Percentiles rank a stretch among this genome's conserved stretches.
Conservation (phyloP, 257 asterid genomes). For the Sherardia arvensis region DNA sequence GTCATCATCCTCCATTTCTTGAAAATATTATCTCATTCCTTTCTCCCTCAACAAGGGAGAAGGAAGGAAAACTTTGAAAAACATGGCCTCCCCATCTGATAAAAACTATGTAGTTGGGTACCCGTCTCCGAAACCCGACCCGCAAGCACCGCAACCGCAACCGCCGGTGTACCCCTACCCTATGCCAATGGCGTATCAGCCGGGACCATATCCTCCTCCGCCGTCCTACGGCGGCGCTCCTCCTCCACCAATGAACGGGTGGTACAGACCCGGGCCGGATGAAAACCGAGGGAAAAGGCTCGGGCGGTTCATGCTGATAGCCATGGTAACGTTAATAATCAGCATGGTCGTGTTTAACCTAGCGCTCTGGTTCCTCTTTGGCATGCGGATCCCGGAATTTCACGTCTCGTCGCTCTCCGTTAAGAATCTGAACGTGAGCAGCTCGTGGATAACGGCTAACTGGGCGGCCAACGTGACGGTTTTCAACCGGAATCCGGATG, state of each 20-base stretch:
- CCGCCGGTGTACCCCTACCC: constrained; percentile 11
- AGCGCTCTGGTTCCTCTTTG: constrained; percentile 44
- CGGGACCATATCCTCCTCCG: constrained; percentile 3
- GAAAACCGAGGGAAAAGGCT: constrained; percentile 10
- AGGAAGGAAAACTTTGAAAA: background rate
- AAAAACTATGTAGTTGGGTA: constrained; percentile 24
- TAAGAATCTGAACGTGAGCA: constrained; percentile 21
- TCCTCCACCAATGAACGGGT: constrained; percentile 4
- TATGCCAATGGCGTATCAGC: background rate
- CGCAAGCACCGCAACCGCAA: background rate
- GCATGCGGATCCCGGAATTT: constrained; percentile 35
- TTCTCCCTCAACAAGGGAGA: background rate
- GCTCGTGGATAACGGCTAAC: constrained; percentile 3
- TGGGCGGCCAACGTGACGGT: constrained; percentile 27
- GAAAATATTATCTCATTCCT: background rate
- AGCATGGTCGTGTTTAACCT: constrained; percentile 35
- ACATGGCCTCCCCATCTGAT: constrained; percentile 23
- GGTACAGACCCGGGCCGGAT: constrained; percentile 16
- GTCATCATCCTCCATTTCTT: background rate
- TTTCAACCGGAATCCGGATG: constrained; percentile 21
- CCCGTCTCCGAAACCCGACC: constrained; percentile 18
- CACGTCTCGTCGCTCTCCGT: constrained; percentile 21
- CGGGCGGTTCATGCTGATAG: constrained; percentile 27
- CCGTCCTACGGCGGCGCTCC: constrained; percentile 2
- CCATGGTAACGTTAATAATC: constrained; percentile 22